A percentile compares a stretch with the other conserved stretches of the same genome.
Conservation (phyloP, 2,329 filamentous ascomycete genomes). For the Ceratocystis destructans region DNA sequence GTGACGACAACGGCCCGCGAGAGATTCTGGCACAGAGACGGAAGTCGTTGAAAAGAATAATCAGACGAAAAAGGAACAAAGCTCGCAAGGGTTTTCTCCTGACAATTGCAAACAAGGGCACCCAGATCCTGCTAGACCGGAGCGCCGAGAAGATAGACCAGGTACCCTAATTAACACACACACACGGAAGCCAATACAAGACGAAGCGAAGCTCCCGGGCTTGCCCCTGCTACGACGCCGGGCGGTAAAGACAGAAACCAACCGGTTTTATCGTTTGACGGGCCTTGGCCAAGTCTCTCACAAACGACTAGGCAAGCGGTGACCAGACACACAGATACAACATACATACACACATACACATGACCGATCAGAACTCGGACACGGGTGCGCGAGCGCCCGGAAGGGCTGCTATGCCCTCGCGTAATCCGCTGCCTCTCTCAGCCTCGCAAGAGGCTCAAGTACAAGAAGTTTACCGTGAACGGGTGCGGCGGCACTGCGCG, state of each 20-base stretch:
- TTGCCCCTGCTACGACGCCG: too few relatives aligned
- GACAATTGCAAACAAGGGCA: too few relatives aligned
- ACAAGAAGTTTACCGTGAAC: conserved; percentile 64
- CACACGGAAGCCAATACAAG: too few relatives aligned
- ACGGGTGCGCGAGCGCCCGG: background rate
- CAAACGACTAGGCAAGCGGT: too few relatives aligned
- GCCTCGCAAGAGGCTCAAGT: conserved; percentile 71
- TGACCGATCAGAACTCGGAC: background rate
- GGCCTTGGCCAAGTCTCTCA: too few relatives aligned
- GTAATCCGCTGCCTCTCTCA: conserved; percentile 72
- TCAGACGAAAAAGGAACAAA: background rate
- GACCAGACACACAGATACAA: background rate
- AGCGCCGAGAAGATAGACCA: too few relatives aligned
- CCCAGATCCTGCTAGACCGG: too few relatives aligned
- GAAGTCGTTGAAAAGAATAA: background rate
- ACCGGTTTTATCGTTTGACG: too few relatives aligned
- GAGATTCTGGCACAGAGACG: background rate
- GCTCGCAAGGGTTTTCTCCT: background rate
- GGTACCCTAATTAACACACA: too few relatives aligned
- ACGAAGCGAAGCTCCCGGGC: too few relatives aligned
- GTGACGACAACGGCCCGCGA: background rate
- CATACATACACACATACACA: background rate
- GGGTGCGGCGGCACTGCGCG: conserved; percentile 62
- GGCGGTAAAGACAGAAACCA: too few relatives aligned
- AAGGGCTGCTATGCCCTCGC: conserved; percentile 40